A percentile compares a stretch with the other conserved stretches of the same genome.
These are phyloP conservation scores for Trichomonas tenax DNA, from an alignment of 208 protist genomes.

Conservation along the genomic window DNA sequence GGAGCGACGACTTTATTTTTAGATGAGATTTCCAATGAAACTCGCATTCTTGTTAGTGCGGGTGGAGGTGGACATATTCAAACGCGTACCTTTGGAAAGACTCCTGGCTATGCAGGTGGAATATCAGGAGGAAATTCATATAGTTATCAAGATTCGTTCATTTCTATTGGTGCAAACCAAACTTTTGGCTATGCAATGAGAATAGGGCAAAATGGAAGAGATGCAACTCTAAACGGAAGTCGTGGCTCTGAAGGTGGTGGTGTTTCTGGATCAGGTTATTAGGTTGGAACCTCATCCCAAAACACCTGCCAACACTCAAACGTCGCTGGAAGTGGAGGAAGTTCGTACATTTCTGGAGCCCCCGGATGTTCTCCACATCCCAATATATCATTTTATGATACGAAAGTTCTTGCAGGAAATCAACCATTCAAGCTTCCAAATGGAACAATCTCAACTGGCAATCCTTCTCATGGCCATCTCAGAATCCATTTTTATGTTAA, in stretches of 20 bases:
- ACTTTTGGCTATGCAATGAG: neutral
- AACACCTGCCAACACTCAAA: neutral
- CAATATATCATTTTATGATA: no score
- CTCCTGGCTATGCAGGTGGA: neutral
- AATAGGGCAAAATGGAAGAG: neutral
- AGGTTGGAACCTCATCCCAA: neutral
- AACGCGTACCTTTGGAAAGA: neutral
- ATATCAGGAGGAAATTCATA: neutral
- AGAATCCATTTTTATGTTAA: no score
- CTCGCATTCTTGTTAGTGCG: neutral
- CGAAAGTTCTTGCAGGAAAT: no score
- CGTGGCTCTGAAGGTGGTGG: neutral
- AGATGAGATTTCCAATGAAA: neutral
- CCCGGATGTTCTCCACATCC: neutral
- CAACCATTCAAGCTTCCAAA: no score
- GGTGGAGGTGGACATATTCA: no score
- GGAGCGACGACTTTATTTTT: neutral
- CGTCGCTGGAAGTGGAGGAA: neutral
- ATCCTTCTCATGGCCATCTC: no score
- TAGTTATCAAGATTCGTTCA: neutral
- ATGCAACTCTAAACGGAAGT: neutral
- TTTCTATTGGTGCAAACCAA: neutral
- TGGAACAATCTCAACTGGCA: no score
- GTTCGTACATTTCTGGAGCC: neutral
- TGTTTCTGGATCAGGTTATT: neutral